phyloP scores from a whole-genome alignment of 2,329 filamentous ascomycete species.

The Paracamarosporium sp. region DNA sequence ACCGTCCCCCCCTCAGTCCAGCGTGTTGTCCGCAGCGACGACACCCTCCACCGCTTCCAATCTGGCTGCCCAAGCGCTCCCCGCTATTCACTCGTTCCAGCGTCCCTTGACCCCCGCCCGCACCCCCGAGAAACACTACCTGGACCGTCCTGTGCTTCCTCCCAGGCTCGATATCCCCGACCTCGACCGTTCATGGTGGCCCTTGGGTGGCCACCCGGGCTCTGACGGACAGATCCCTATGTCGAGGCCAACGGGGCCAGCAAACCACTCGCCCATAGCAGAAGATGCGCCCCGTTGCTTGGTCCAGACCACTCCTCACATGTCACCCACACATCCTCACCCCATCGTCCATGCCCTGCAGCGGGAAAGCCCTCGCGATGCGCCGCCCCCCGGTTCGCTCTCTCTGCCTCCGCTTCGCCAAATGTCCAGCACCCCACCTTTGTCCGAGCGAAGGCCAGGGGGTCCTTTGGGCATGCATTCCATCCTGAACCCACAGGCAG shows the following conservation, averaged over 20 bases:
- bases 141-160: slow-evolving; percentile 16
- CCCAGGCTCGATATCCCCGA: slow-evolving; percentile 14
- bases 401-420: slow-evolving; percentile 45
- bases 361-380: slow-evolving; percentile 27
- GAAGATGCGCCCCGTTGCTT: slow-evolving; percentile 16
- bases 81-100: slow-evolving; percentile 38
- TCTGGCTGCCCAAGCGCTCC: slow-evolving; percentile 48
- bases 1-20: slow-evolving; percentile 1
- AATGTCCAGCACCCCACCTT: slow-evolving; percentile 41
- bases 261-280: slow-evolving; percentile 21
- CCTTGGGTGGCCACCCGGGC: slow-evolving; percentile 34
- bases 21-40: slow-evolving; percentile 37
- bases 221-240: slow-evolving; percentile 40
- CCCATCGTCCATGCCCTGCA: slow-evolving; percentile 36
- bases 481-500: slow-evolving; percentile 54
- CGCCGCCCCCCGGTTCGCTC: slow-evolving; percentile 21
- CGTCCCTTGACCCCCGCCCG: slow-evolving; percentile 37
- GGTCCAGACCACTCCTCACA: slow-evolving; percentile 32
- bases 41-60: slow-evolving; percentile 32
- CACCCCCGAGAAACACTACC: slow-evolving; percentile 35
- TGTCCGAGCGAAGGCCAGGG: slow-evolving; percentile 33
- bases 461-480: slow-evolving; percentile 52
- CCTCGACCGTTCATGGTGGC: slow-evolving; percentile 44
- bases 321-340: slow-evolving; percentile 33
- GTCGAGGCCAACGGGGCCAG: slow-evolving; percentile 32